Percentiles rank a stretch among this genome's conserved stretches.
Evolutionary conservation across 73 alveolate species (phyloP).

Genomic region (Tetrahymena thermophila): DNA sequence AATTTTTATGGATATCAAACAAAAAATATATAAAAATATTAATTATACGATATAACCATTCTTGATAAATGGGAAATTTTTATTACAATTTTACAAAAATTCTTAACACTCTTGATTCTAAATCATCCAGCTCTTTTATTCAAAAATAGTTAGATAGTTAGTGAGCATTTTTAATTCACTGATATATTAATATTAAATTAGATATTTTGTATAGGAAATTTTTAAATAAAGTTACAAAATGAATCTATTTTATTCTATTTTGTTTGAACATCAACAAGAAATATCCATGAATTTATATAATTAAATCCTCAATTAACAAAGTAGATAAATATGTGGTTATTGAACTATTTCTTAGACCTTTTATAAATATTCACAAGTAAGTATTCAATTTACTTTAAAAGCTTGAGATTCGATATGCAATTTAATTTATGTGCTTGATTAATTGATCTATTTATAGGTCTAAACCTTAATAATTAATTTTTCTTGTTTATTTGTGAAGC

Average conservation of each 20-base stretch:
- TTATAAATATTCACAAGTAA: not conserved
- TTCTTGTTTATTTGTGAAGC: no score
- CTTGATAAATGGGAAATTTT: not conserved
- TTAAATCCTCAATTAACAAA: not conserved
- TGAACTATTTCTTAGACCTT: not conserved
- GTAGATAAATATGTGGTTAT: not conserved
- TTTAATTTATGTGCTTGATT: no score
- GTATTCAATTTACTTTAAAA: not conserved
- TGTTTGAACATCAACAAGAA: not conserved
- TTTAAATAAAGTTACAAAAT: not conserved
- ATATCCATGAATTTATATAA: not conserved
- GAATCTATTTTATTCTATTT: not conserved
- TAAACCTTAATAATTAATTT: no score
- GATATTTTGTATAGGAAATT: not conserved
- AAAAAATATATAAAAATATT: no score
- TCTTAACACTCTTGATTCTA: not conserved
- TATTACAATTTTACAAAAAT: not conserved
- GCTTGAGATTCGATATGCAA: no score
- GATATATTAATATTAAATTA: no score
- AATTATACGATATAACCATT: not conserved
- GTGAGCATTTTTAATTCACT: not conserved
- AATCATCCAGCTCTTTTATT: not conserved
- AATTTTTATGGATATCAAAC: not conserved
- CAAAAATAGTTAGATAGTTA: no score
- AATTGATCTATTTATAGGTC: no score